phyloP scores from a whole-genome alignment of 768 basidiomycete genomes.

The Agrocybe pediades region DNA sequence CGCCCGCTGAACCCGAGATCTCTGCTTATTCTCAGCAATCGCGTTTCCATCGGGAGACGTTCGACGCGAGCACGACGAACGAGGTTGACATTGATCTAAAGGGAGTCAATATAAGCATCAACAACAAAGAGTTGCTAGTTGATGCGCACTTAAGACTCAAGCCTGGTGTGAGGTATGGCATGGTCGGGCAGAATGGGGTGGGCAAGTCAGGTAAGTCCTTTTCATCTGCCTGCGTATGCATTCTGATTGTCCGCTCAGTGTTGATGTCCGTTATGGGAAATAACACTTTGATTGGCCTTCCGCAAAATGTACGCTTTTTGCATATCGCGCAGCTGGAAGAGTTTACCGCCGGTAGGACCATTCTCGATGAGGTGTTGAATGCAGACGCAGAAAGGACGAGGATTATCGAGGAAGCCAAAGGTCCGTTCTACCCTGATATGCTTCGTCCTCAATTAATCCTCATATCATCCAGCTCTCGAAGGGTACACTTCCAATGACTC shows the following conservation, averaged over 20 bases:
- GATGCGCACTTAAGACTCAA: conserved; percentile 57
- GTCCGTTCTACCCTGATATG: conserved; percentile 11
- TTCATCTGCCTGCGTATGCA: not conserved
- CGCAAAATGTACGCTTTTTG: conserved; percentile 33
- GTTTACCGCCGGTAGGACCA: conserved; percentile 23
- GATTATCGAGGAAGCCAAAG: conserved; percentile 29
- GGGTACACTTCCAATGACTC: conserved; percentile 19
- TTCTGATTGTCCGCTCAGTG: conserved; percentile 11
- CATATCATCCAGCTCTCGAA: conserved; percentile 22
- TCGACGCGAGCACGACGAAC: conserved; percentile 28
- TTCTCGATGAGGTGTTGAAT: conserved; percentile 28
- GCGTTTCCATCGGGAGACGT: conserved; percentile 50
- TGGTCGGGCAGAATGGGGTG: conserved; percentile 58
- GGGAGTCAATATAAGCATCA: conserved; percentile 52
- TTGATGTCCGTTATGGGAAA: conserved; percentile 31
- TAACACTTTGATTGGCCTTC: conserved; percentile 31
- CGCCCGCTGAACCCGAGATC: conserved; percentile 21
- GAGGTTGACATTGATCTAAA: conserved; percentile 52
- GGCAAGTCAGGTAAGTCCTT: conserved; percentile 48
- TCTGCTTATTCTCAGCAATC: conserved; percentile 48
- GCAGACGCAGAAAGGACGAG: conserved; percentile 26
- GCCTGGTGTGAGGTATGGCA: conserved; percentile 48
- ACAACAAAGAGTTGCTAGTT: conserved; percentile 50
- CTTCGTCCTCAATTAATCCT: not conserved
- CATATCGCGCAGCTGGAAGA: conserved; percentile 35